These are phyloP conservation scores for Rhodotorula sp. DNA, from an alignment of 1,284 basidiomycete species.

Conservation along the genomic window DNA sequence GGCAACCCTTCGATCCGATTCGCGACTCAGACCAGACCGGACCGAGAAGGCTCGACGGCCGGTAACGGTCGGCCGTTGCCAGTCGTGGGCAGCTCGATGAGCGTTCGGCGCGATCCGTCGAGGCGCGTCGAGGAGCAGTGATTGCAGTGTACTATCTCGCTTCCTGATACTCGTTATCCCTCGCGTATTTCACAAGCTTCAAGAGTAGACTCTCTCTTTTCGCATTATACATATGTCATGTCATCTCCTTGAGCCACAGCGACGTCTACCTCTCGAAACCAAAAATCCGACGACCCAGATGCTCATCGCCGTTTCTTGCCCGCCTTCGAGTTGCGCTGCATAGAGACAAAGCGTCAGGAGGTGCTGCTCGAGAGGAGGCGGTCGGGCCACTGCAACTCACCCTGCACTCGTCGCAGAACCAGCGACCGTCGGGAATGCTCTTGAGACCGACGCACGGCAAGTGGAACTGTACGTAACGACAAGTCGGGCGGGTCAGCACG, in stretches of 20 bases:
- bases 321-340: slow-evolving; percentile 20
- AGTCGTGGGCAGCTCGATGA: slow-evolving; percentile 25
- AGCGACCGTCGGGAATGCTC: slow-evolving; percentile 68
- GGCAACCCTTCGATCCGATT: slow-evolving; percentile 26
- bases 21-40: slow-evolving; percentile 20
- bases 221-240: too few relatives aligned
- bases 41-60: slow-evolving; percentile 8
- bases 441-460: slow-evolving; percentile 72
- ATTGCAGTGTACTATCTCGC: not conserved
- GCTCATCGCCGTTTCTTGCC: slow-evolving; percentile 31
- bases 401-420: slow-evolving; percentile 72
- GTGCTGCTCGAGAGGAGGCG: not conserved
- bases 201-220: too few relatives aligned
- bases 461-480: slow-evolving; percentile 67
- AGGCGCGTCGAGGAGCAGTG: not conserved
- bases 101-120: slow-evolving; percentile 22
- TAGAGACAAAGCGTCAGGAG: not conserved
- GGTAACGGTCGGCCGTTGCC: slow-evolving; percentile 32
- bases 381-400: slow-evolving; percentile 4
- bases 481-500: too few relatives aligned
- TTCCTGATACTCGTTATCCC: not conserved
- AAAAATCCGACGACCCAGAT: too few relatives aligned
- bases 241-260: too few relatives aligned
- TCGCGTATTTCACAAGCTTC: not conserved
- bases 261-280: too few relatives aligned